These are phyloP conservation scores for Aristolochia californica DNA, from an alignment of 164 flowering plant genomes.

Conservation along the genomic window DNA sequence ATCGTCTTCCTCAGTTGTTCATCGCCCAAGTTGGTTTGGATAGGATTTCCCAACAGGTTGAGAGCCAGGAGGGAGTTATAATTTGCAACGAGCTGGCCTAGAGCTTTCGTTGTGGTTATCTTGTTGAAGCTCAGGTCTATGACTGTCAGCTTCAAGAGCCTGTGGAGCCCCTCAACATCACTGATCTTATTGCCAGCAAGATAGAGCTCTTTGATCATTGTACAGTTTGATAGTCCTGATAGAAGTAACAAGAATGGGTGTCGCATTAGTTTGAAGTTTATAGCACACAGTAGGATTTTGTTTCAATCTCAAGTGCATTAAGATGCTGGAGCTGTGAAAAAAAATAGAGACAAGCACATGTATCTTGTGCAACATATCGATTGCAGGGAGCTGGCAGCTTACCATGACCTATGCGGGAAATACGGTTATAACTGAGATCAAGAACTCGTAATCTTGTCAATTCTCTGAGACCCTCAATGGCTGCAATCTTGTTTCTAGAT, in stretches of 20 bases:
- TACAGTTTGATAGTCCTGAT: slow-evolving; percentile 69
- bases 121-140: slow-evolving; percentile 93
- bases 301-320: too few relatives aligned
- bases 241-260: background rate
- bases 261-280: too few relatives aligned
- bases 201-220: slow-evolving; percentile 74
- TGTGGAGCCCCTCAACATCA: slow-evolving; percentile 77
- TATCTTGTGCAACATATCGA: background rate
- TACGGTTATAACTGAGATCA: slow-evolving; percentile 84
- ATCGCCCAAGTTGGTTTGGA: slow-evolving; percentile 63
- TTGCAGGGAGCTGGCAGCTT: slow-evolving; percentile 9
- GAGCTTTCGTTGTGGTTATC: slow-evolving; percentile 71
- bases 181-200: slow-evolving; percentile 94
- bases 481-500: slow-evolving; percentile 77
- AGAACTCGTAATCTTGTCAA: slow-evolving; percentile 62
- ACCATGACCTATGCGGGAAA: slow-evolving; percentile 83
- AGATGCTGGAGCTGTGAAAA: too few relatives aligned
- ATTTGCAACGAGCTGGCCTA: slow-evolving; percentile 87
- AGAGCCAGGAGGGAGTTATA: slow-evolving; percentile 67
- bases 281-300: too few relatives aligned
- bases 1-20: slow-evolving; percentile 74
- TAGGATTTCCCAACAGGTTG: slow-evolving; percentile 75
- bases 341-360: too few relatives aligned
- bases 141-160: slow-evolving; percentile 73
- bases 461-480: slow-evolving; percentile 88